Base-by-base conservation (phyloP, 2,329 filamentous ascomycete genomes). In the Rhynchosporium secalis region DNA sequence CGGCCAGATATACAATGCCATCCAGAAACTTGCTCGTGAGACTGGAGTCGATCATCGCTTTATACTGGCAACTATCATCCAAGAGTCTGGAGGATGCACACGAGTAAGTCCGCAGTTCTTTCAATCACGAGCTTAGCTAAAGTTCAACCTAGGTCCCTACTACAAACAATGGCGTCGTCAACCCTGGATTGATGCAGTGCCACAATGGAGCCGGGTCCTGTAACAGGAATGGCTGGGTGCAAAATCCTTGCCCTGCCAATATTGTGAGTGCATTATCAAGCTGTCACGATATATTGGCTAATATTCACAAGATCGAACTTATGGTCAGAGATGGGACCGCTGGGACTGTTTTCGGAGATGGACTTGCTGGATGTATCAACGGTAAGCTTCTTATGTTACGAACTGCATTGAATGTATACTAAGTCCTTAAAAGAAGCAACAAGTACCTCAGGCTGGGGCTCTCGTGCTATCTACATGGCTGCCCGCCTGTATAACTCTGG, bases 101-200 rank as follows among this genome's bases (percentile, higher is more conserved):
- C 43, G 43, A 20, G 43, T 46, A 46, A 8, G 43, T 20, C 26
- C n/a, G 3, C 5, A 46, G 9, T 20, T 20, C 43, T 9, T 46
- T 7, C 4, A 20, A 20, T 26, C 43, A 20, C n/a, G 13, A 4
- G 15, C n/a, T 20, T 46, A 3, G 43, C 43, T 46, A 26, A 46
- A 20, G 5, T 20, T 20, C 4, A 20, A 46, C 26, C 43, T 46
- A 46, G 43, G 43, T 46, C 26, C 43, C 15, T 20, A 46, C 43
- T 20, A 20, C 43, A 5, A 2, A 20, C 43, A 46, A 46, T 46
- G 43, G 43, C 4, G n/a, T 46, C 9, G 43, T 46, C 43, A 46
- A 46, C n/a, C 43, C 43, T 28, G 43, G 43, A 46, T 46, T 46
- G 43, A 46, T 46, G 43, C 43, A 46, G 15, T 46, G 43, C 43